phyloP scores from a whole-genome alignment of 2,329 filamentous ascomycete genomes.

The Curvularia sp. region DNA sequence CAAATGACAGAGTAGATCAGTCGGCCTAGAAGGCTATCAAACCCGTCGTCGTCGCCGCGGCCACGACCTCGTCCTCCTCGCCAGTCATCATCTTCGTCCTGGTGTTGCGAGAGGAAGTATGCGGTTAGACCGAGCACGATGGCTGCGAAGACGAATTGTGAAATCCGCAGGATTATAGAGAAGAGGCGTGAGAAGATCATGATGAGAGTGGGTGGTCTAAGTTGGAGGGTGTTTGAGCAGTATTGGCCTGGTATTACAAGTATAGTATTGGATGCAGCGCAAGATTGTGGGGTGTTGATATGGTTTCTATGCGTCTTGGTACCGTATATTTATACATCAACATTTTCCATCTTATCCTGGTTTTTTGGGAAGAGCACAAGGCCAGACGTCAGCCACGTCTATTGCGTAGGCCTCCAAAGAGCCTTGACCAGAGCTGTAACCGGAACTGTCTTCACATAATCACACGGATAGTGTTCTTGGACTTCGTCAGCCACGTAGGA shows the following conservation, averaged over 20 bases:
- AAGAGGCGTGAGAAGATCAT: slow-evolving; percentile 56
- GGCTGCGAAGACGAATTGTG: slow-evolving; percentile 72
- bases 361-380: neutral
- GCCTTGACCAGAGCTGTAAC: neutral
- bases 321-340: slow-evolving; percentile 9
- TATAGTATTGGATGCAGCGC: neutral
- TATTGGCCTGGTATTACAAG: neutral
- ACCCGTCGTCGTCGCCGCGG: slow-evolving; percentile 34
- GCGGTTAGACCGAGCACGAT: slow-evolving; percentile 55
- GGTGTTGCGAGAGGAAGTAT: slow-evolving; percentile 29
- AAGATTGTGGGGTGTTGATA: neutral
- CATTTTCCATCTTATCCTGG: slow-evolving; percentile 3
- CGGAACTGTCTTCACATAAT: neutral
- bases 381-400: slow-evolving; percentile 25
- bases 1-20: slow-evolving; percentile 79
- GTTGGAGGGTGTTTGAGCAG: neutral
- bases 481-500: slow-evolving; percentile 15
- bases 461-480: slow-evolving; percentile 12
- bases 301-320: neutral
- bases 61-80: slow-evolving; percentile 35
- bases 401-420: slow-evolving; percentile 16
- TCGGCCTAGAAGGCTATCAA: slow-evolving; percentile 64
- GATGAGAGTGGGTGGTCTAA: slow-evolving; percentile 6
- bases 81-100: neutral
- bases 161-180: slow-evolving; percentile 65